Base-by-base conservation (phyloP, 345 rosid species). In the Triadica sebifera region DNA sequence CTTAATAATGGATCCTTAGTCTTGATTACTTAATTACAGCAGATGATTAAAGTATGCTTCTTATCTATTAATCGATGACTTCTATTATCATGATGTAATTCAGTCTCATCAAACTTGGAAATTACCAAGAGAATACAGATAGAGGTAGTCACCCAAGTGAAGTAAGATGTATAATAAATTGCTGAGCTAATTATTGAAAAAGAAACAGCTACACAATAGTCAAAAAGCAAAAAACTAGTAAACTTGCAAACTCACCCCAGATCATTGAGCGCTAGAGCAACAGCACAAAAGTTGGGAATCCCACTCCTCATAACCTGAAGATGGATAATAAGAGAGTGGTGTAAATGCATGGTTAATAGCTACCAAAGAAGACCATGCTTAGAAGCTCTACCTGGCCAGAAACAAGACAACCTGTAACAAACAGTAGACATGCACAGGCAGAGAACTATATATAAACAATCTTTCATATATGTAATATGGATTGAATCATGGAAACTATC, bases 201-300 rank as follows among this genome's bases (percentile, higher is more conserved):
- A 16, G 57, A 56, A 62, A 64, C 39, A 20, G 6, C 50, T 57
- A 20, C 25, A 24, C 34, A 15, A 64, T 29, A 67, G 51, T 55
- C 12, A 67, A 43, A 65, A 22, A 58, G 25, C 2, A 55, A 52
- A 20, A 29, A 0, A 8, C 53, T 10, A 51, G 4, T 67, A 64
- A 72, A 55, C 49, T 77, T 49, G 20, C 49, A 11, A 61, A 80
- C 89, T 77, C 74, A 93, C 98, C 98, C 98, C 71, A 91, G 77
- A 52, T 90, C 97, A 61, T 74, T 80, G 72, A 93, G 97, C 58
- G 98, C 94, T 51, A 92, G 59, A 78, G 98, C 94, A 80, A 94
- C 97, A 17, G 97, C 98, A 81, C 96, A 91, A 69, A 93, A 93
- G 88, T 93, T 93, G 17, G 98, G 97, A 68, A 89, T 74, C 52